phyloP scores from a whole-genome alignment of 768 basidiomycete genomes.

The Lyophyllum decastes region DNA sequence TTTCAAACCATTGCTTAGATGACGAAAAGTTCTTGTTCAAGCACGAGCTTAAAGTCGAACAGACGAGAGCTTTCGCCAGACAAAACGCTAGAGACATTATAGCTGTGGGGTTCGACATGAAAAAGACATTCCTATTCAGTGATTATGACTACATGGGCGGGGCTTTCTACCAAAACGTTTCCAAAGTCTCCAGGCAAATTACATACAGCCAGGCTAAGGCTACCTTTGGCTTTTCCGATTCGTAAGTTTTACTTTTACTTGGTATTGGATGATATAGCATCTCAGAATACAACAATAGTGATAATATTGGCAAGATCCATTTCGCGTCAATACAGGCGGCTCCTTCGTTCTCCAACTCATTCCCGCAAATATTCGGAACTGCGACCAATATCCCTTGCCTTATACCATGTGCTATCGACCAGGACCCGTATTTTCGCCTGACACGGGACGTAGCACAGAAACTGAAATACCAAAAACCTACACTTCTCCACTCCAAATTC shows the following conservation, averaged over 20 bases:
- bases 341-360: constrained; percentile 96
- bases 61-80: constrained; percentile 78
- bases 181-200: constrained; percentile 89
- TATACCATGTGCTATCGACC: constrained; percentile 98
- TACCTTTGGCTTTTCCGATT: constrained; percentile 95
- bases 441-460: constrained; percentile 94
- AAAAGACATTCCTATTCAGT: constrained; percentile 97
- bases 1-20: constrained; percentile 46
- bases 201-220: constrained; percentile 93
- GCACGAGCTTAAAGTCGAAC: constrained; percentile 87
- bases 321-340: constrained; percentile 95
- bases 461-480: constrained; percentile 94
- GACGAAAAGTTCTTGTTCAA: constrained; percentile 99
- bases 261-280: neutral
- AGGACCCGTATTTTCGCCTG: constrained; percentile 96
- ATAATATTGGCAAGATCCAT: constrained; percentile 98
- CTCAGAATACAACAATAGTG: constrained; percentile 48
- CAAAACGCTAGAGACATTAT: constrained; percentile 96
- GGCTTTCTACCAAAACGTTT: constrained; percentile 91
- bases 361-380: constrained; percentile 95
- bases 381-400: constrained; percentile 83
- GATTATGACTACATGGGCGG: constrained; percentile 90
- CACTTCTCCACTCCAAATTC: constrained; percentile 93
- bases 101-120: constrained; percentile 87
- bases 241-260: constrained; percentile 54